phyloP scores from a whole-genome alignment of 2,329 filamentous ascomycete species.

The Didymella arachidicola region DNA sequence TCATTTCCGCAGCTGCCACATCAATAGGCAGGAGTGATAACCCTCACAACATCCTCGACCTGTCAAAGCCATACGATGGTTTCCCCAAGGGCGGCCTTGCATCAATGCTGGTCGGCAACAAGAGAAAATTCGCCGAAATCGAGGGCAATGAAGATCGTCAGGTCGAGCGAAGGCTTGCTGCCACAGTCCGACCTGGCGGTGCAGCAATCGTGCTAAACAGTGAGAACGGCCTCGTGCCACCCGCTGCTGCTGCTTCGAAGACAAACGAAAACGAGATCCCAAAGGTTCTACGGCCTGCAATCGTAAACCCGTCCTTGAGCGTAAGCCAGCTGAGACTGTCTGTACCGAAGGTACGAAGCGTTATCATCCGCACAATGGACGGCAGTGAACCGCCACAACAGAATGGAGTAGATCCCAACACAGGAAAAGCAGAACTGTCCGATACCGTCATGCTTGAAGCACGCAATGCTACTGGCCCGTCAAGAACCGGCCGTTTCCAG shows the following conservation, averaged over 20 bases:
- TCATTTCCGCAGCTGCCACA: constrained; percentile 77
- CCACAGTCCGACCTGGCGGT: constrained; percentile 70
- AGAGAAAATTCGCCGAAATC: constrained; percentile 77
- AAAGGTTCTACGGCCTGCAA: constrained; percentile 85
- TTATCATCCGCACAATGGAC: constrained; percentile 84
- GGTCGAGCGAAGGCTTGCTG: constrained; percentile 65
- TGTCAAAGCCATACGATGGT: constrained; percentile 93
- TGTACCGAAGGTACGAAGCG: constrained; percentile 82
- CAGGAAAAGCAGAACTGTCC: constrained; percentile 60
- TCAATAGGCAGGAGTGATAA: constrained; percentile 70
- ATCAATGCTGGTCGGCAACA: constrained; percentile 88
- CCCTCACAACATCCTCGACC: constrained; percentile 83
- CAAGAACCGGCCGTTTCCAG: constrained; percentile 66
- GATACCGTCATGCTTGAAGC: constrained; percentile 83
- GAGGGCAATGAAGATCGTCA: constrained; percentile 78
- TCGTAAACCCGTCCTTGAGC: constrained; percentile 81
- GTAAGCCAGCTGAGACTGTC: constrained; percentile 86
- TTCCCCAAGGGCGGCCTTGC: constrained; percentile 88
- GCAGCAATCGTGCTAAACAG: constrained; percentile 79
- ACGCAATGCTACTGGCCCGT: constrained; percentile 74
- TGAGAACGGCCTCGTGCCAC: constrained; percentile 78
- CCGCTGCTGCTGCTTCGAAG: constrained; percentile 62
- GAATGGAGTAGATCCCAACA: constrained; percentile 55
- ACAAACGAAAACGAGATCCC: constrained; percentile 61
- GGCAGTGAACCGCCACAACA: constrained; percentile 60